phyloP scores from a whole-genome alignment of 345 rosid species.

The Eucalyptus albens region DNA sequence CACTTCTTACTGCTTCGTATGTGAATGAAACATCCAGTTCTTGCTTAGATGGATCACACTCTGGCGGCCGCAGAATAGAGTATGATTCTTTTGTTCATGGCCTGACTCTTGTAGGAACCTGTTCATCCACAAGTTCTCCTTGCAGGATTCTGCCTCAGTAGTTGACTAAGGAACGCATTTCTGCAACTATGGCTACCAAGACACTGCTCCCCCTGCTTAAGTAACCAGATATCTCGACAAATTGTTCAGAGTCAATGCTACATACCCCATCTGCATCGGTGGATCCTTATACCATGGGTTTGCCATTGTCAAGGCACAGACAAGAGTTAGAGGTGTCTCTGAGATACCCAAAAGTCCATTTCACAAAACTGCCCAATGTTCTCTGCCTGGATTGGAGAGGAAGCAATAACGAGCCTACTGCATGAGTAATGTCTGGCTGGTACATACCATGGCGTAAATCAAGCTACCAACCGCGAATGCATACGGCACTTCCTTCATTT shows the following conservation, averaged over 20 bases:
- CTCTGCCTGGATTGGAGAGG: neutral
- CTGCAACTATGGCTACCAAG: neutral
- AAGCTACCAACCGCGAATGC: neutral
- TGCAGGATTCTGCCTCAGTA: neutral
- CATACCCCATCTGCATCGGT: neutral
- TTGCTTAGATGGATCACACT: neutral
- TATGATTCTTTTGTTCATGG: neutral
- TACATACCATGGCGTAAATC: neutral
- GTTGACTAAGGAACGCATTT: neutral
- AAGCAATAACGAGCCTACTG: neutral
- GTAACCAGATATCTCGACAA: neutral
- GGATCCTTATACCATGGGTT: neutral
- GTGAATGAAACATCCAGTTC: neutral
- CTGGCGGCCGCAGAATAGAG: neutral
- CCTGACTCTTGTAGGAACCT: neutral
- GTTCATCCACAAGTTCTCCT: neutral
- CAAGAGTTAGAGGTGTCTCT: neutral
- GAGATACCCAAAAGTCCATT: neutral
- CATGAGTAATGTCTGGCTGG: neutral
- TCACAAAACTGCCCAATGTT: neutral
- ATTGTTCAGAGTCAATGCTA: neutral
- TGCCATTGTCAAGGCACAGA: neutral
- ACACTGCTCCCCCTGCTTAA: neutral
- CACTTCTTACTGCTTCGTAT: neutral
- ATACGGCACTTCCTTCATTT: neutral